Conservation (phyloP, 495 filamentous ascomycete species). For the Penicillium cataractarum region DNA sequence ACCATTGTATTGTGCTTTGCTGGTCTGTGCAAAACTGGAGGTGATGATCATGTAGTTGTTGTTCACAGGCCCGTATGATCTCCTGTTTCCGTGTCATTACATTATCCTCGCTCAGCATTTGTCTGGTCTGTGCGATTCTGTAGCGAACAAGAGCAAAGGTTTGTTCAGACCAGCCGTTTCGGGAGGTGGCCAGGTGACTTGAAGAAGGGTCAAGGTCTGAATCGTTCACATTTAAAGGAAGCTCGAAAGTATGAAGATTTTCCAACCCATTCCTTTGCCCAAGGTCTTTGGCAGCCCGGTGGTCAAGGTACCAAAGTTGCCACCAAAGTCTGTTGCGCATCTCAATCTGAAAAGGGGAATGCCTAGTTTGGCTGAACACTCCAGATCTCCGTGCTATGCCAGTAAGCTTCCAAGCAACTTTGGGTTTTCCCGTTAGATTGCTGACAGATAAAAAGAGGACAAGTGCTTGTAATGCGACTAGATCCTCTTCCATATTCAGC, state of each 20-base stretch:
- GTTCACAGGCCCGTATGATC: neutral
- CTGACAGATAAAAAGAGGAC: neutral
- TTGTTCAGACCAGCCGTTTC: neutral
- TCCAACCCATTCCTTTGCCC: neutral
- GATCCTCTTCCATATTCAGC: neutral
- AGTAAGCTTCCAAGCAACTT: neutral
- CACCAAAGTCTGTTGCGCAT: conserved; percentile 3
- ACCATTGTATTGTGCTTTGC: neutral
- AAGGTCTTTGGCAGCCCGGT: neutral
- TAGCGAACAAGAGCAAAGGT: conserved; percentile 1
- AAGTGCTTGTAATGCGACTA: neutral
- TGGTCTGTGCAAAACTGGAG: neutral
- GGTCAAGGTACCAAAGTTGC: conserved; percentile 4
- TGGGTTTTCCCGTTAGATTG: neutral
- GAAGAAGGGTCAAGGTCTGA: neutral
- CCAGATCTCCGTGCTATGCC: neutral
- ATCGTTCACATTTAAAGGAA: neutral
- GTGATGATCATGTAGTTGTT: neutral
- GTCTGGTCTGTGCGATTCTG: neutral
- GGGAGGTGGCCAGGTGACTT: neutral
- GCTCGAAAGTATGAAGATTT: neutral
- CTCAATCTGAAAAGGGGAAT: neutral
- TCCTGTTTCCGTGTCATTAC: neutral
- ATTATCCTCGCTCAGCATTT: neutral
- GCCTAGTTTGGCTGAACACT: neutral